Conservation (phyloP, 805 yeast genomes). For the Saturnispora saitoi region DNA sequence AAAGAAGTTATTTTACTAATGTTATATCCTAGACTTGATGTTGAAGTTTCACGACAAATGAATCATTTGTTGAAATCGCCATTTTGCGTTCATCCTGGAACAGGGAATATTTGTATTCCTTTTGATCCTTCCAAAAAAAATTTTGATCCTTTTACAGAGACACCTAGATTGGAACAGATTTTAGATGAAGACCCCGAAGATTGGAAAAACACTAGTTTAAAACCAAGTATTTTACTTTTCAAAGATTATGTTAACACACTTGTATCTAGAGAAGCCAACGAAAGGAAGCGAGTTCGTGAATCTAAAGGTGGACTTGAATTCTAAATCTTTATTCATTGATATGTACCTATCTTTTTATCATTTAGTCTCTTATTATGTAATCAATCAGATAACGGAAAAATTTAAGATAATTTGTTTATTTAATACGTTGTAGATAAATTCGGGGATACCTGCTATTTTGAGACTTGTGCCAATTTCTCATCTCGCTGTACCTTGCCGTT, state of each 20-base stretch:
- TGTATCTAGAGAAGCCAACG: conserved; percentile 5
- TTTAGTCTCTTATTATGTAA: not conserved
- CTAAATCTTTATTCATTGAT: not conserved
- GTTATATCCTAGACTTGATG: conserved; percentile 86
- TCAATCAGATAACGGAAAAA: not conserved
- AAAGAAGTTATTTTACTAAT: conserved; percentile 71
- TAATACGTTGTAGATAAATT: not conserved
- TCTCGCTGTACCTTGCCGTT: conserved; percentile 4
- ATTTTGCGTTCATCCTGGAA: conserved; percentile 92
- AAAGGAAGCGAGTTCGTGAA: conserved; percentile 2
- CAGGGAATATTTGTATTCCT: conserved; percentile 94
- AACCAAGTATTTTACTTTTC: conserved; percentile 8
- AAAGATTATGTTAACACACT: conserved; percentile 4
- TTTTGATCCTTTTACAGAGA: conserved; percentile 63
- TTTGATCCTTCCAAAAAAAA: conserved; percentile 44
- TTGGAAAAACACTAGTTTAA: conserved; percentile 55
- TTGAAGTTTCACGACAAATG: conserved; percentile 82
- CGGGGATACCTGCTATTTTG: conserved; percentile 5
- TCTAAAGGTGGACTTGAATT: conserved; percentile 1
- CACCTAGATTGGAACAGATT: conserved; percentile 65
- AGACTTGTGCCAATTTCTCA: not conserved
- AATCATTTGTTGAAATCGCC: conserved; percentile 93
- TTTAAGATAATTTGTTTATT: not conserved
- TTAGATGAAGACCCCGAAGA: conserved; percentile 55
- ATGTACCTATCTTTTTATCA: not conserved